Evolutionary conservation across 2,329 filamentous ascomycete genomes (phyloP).

Genomic region (Onygenales sp.): DNA sequence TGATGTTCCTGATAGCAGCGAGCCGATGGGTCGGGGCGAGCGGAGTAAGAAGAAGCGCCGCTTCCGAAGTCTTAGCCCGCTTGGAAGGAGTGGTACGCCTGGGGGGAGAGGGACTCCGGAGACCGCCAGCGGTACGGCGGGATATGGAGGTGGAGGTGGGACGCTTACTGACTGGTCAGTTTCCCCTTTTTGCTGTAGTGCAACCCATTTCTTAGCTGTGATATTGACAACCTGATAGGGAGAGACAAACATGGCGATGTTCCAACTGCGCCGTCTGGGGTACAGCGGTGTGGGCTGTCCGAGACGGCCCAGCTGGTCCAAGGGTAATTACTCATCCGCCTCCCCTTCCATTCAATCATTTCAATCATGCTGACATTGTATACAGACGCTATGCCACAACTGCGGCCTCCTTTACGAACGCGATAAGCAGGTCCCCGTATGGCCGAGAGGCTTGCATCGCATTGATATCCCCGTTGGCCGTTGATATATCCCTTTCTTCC

Average conservation of each 20-base stretch:
- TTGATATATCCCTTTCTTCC: background rate
- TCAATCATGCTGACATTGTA: slow-evolving; percentile 13
- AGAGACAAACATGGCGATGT: slow-evolving; percentile 79
- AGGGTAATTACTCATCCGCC: slow-evolving; percentile 50
- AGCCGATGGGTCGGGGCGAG: slow-evolving; percentile 84
- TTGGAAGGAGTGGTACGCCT: slow-evolving; percentile 59
- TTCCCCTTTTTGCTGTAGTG: slow-evolving; percentile 5
- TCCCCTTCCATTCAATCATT: slow-evolving; percentile 1
- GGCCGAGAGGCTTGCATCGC: slow-evolving; percentile 61
- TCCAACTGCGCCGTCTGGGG: slow-evolving; percentile 81
- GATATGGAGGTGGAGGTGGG: slow-evolving; percentile 49
- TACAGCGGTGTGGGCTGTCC: slow-evolving; percentile 84
- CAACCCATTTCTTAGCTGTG: too few relatives aligned
- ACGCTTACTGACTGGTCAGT: slow-evolving; percentile 55
- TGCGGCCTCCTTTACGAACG: slow-evolving; percentile 85
- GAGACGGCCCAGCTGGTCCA: slow-evolving; percentile 77
- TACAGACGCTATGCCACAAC: slow-evolving; percentile 79
- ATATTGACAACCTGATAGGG: slow-evolving; percentile 32
- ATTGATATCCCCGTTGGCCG: slow-evolving; percentile 28
- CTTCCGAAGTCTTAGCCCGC: slow-evolving; percentile 78
- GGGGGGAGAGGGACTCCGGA: slow-evolving; percentile 68
- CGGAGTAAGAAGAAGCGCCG: slow-evolving; percentile 90
- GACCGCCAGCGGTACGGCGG: slow-evolving; percentile 59
- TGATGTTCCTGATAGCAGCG: slow-evolving; percentile 51
- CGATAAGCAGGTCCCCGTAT: slow-evolving; percentile 71